Conservation (phyloP, 345 rosid species). For the Populus nigra region DNA sequence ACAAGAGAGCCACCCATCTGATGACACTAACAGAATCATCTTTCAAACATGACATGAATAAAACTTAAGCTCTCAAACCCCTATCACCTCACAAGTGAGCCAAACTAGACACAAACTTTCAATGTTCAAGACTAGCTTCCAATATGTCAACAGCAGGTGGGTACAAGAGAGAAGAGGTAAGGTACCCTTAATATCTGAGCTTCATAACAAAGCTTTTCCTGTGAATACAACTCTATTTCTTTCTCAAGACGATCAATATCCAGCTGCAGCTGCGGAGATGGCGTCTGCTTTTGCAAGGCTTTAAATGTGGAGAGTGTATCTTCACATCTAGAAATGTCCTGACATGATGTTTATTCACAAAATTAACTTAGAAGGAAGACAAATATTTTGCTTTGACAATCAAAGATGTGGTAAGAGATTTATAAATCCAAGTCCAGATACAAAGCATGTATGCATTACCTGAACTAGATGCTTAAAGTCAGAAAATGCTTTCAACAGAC, state of each 20-base stretch:
- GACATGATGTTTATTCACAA: conserved; percentile 7
- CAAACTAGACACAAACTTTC: conserved; percentile 1
- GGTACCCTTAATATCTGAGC: conserved; percentile 93
- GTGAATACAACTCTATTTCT: conserved; percentile 68
- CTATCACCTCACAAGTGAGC: neutral
- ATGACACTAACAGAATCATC: neutral
- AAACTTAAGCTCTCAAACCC: neutral
- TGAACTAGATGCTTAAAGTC: conserved; percentile 96
- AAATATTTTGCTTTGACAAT: no score
- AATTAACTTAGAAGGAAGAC: neutral
- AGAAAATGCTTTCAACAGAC: conserved; percentile 89
- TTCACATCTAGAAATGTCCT: conserved; percentile 89
- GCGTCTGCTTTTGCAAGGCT: conserved; percentile 67
- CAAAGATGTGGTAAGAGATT: neutral
- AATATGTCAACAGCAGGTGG: neutral
- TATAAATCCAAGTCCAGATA: neutral
- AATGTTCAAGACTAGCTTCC: neutral
- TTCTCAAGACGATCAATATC: conserved; percentile 79
- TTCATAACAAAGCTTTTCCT: conserved; percentile 90
- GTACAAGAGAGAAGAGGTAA: neutral
- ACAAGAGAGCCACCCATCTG: neutral
- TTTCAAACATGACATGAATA: conserved; percentile 1
- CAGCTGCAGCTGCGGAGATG: conserved; percentile 58
- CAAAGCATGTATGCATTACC: conserved; percentile 44
- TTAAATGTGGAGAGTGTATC: conserved; percentile 65